Conservation (phyloP, 2,329 filamentous ascomycete species). For the Fusarium sp. region DNA sequence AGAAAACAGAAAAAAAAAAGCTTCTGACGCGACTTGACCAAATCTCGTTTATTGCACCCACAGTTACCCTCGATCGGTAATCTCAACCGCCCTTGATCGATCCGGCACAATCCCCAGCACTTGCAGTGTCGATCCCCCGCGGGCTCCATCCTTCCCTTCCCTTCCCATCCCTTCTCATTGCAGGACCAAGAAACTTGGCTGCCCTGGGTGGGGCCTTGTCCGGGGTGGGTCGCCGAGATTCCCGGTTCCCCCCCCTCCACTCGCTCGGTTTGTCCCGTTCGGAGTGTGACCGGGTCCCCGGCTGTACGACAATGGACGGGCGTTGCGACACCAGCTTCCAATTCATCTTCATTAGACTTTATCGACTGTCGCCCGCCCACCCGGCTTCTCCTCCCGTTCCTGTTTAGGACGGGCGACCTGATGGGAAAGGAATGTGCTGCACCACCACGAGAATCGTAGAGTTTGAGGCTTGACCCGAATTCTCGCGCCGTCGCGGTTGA, state of each 20-base stretch:
- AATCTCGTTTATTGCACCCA: not conserved
- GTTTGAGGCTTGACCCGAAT: constrained; percentile 15
- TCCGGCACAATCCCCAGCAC: constrained; percentile 10
- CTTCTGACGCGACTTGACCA: not conserved
- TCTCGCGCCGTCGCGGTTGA: constrained; percentile 8
- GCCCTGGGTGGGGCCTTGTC: not conserved
- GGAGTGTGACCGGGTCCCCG: constrained; percentile 18
- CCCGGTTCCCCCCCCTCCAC: not conserved
- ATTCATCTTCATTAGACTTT: constrained; percentile 15
- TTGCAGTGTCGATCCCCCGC: constrained; percentile 40
- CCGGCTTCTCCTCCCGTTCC: constrained; percentile 9
- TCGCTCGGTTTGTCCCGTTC: constrained; percentile 23
- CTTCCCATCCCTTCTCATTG: not conserved
- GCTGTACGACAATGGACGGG: constrained; percentile 9
- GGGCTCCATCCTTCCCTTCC: constrained; percentile 9
- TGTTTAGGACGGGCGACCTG: constrained; percentile 3
- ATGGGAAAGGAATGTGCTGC: constrained; percentile 33
- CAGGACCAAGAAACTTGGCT: not conserved
- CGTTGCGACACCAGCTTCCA: not conserved
- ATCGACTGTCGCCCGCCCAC: not conserved
- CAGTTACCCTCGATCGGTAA: not conserved
- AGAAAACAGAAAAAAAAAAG: not conserved
- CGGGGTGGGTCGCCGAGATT: constrained; percentile 11
- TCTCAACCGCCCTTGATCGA: constrained; percentile 7
- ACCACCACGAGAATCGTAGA: constrained; percentile 15